Evolutionary conservation across 306 rosid genomes (phyloP), one percentile per base, ranked within the genome.

Genomic region (Boehmeria nivea): DNA sequence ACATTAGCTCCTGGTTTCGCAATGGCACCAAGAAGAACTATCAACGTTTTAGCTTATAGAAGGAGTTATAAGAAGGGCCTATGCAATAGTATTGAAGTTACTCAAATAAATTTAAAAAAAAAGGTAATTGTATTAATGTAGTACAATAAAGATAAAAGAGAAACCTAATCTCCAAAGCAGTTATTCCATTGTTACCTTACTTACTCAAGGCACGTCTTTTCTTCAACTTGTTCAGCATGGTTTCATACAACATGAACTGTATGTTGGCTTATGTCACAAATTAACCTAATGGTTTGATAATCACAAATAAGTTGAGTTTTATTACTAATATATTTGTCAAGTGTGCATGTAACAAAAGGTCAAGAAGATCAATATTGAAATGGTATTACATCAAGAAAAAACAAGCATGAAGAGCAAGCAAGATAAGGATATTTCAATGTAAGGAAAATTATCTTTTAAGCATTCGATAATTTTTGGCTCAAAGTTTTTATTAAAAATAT

Each of bases 1-100:
- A 84, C 80, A 13, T 96, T 91, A 54, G 99, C 99, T 66, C 99
- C 98, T 50, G 87, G 89, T 76, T 91, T 91, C 28, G 98, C 98
- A 47, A 91, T 54, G 28, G 98, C 98, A 51, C 98, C 96, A 50
- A 87, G 93, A 63, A 87, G 71, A 83, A 91, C 87, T 50, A 85
- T 50, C 64, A 81, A 61, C 59, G 28, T 42, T 55, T 77, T 49
- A 76, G 62, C 62, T 54, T 37, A 54, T 1, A 1, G 4, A 49
- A n/a, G 44, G 19, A 14, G 7, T 37, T 15, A 17, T 13, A n/a
- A 59, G 62, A 50, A 43, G 25, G 3, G 8, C 5, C 61, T 51
- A 33, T 20, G n/a, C n/a, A 11, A 23, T 6, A 19, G 44, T 12
- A 39, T 7, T 21, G 14, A 14, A 33, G 14, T 53, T 15, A 23